phyloP scores from a whole-genome alignment of 2,329 filamentous ascomycete species.

The Metarhizium robertsii region DNA sequence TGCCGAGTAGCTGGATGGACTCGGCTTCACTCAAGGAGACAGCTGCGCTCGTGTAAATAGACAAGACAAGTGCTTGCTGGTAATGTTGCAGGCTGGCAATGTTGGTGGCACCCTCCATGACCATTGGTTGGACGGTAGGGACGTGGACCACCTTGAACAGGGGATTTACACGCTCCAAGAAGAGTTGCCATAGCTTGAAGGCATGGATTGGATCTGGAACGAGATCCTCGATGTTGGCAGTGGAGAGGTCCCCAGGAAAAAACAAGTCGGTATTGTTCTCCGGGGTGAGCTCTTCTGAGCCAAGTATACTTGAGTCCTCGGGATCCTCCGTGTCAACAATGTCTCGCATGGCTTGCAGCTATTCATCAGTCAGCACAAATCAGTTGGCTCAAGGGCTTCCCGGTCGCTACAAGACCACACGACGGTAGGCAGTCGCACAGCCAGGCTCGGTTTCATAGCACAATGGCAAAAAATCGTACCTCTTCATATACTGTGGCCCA shows the following conservation, averaged over 20 bases:
- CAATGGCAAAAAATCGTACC: conserved; percentile 27
- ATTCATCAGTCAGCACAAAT: conserved; percentile 8
- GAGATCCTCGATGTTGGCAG: conserved; percentile 36
- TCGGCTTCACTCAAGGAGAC: conserved; percentile 47
- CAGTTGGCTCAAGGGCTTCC: background rate
- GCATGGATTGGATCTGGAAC: conserved; percentile 59
- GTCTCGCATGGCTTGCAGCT: conserved; percentile 50
- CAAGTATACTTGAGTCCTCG: conserved; percentile 38
- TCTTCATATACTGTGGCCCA: conserved; percentile 46
- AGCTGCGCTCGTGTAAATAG: conserved; percentile 55
- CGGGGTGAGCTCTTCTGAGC: conserved; percentile 39
- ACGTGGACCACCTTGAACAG: conserved; percentile 64
- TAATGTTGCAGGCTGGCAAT: conserved; percentile 45
- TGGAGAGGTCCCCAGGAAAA: conserved; percentile 30
- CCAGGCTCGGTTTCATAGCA: background rate
- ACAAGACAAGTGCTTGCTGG: conserved; percentile 52
- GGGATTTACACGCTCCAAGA: conserved; percentile 65
- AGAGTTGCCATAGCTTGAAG: conserved; percentile 65
- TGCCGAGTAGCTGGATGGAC: conserved; percentile 42
- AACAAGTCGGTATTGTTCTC: conserved; percentile 44
- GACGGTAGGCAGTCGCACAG: background rate
- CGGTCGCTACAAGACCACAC: background rate
- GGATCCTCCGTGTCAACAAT: conserved; percentile 42
- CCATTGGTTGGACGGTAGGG: conserved; percentile 55
- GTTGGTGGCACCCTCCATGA: conserved; percentile 53